These are phyloP conservation scores for Trypanosoma cruzi DNA, from an alignment of 208 protist genomes.

Conservation along the genomic window DNA sequence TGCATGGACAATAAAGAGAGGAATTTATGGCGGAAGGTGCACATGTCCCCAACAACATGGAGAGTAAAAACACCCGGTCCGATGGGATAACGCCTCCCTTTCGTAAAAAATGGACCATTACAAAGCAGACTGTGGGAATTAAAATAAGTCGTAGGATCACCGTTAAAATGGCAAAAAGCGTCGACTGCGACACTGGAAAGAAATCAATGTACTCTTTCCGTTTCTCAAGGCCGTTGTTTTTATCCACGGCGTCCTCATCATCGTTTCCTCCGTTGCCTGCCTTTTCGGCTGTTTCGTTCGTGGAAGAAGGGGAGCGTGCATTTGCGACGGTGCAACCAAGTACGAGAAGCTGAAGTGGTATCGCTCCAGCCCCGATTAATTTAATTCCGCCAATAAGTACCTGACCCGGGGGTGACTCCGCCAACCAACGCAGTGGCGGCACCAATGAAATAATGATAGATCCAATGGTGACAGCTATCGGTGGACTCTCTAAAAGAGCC, in stretches of 20 bases:
- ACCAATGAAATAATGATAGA: slow-evolving; percentile 62
- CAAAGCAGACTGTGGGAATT: slow-evolving; percentile 35
- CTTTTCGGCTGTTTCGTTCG: slow-evolving; percentile 4
- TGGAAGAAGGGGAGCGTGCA: slow-evolving; percentile 6
- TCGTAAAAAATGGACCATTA: slow-evolving; percentile 31
- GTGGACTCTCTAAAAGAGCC: slow-evolving; percentile 41
- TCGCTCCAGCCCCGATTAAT: slow-evolving; percentile 51
- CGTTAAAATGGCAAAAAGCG: slow-evolving; percentile 27
- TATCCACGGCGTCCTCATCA: not conserved
- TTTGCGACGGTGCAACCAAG: slow-evolving; percentile 48
- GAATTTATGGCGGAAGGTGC: slow-evolving; percentile 34
- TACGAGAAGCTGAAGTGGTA: slow-evolving; percentile 69
- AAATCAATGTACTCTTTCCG: not conserved
- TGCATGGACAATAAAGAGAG: slow-evolving; percentile 33
- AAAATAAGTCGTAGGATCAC: slow-evolving; percentile 44
- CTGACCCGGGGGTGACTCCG: slow-evolving; percentile 37
- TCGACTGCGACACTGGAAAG: slow-evolving; percentile 5
- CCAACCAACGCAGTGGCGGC: slow-evolving; percentile 67
- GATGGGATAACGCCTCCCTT: slow-evolving; percentile 17
- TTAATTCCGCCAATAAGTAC: slow-evolving; percentile 54
- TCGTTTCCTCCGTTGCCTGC: not conserved
- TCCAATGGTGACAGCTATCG: slow-evolving; percentile 48
- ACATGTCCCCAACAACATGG: slow-evolving; percentile 23
- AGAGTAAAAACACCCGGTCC: slow-evolving; percentile 21
- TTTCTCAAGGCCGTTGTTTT: not conserved